Evolutionary conservation across 768 basidiomycete genomes (phyloP).

Genomic region (Suillus brevipes): DNA sequence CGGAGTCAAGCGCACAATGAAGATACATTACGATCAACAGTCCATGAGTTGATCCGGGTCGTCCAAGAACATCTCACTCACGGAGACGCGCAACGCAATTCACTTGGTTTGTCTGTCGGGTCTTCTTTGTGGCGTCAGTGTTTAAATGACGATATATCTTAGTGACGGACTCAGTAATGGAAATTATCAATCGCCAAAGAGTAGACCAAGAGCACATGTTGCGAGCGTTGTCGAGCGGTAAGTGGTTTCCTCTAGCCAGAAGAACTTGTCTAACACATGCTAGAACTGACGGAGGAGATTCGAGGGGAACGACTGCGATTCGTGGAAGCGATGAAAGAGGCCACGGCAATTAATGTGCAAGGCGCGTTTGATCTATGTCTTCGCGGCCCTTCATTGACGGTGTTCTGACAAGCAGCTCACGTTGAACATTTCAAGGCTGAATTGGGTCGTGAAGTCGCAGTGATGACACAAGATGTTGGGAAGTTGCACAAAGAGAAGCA

Average conservation of each 20-base stretch:
- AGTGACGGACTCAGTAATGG: slow-evolving; percentile 61
- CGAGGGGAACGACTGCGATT: slow-evolving; percentile 83
- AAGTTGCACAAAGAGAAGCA: slow-evolving; percentile 67
- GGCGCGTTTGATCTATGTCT: slow-evolving; percentile 39
- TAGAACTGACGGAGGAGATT: slow-evolving; percentile 82
- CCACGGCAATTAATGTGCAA: slow-evolving; percentile 85
- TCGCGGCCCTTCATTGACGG: neutral
- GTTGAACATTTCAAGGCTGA: slow-evolving; percentile 88
- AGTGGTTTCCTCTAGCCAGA: slow-evolving; percentile 13
- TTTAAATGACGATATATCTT: slow-evolving; percentile 15
- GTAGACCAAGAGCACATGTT: slow-evolving; percentile 73
- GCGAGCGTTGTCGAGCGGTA: slow-evolving; percentile 64
- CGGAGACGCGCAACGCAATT: slow-evolving; percentile 41
- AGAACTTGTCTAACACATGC: neutral
- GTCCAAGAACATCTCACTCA: slow-evolving; percentile 43
- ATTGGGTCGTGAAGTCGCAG: slow-evolving; percentile 69
- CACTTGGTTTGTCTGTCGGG: slow-evolving; percentile 34
- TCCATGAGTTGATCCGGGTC: slow-evolving; percentile 38
- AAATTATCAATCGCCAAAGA: slow-evolving; percentile 66
- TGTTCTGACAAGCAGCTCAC: slow-evolving; percentile 52
- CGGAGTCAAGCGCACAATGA: slow-evolving; percentile 32
- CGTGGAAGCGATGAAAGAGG: slow-evolving; percentile 94
- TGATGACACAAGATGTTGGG: slow-evolving; percentile 73
- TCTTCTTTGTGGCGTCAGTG: neutral
- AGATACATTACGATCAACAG: slow-evolving; percentile 32